phyloP scores from a whole-genome alignment of 768 basidiomycete genomes.

The Kwoniella mangroviensis region DNA sequence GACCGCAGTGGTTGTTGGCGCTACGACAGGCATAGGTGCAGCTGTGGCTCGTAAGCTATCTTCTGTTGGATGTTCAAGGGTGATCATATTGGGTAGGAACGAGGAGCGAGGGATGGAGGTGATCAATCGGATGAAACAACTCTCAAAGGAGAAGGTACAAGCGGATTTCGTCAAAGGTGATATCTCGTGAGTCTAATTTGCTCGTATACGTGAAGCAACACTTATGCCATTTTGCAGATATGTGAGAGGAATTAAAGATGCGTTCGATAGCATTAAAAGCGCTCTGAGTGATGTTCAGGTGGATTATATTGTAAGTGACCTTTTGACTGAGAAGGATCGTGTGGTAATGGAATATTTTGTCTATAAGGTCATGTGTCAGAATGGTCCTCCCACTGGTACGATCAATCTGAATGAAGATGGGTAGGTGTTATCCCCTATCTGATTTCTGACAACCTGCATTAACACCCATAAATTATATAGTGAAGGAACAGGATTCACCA shows the following conservation, averaged over 20 bases:
- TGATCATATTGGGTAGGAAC: slow-evolving; percentile 21
- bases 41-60: slow-evolving; percentile 18
- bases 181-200: background rate
- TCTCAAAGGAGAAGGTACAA: background rate
- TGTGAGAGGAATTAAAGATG: slow-evolving; percentile 23
- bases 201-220: background rate
- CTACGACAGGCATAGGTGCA: slow-evolving; percentile 23
- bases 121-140: background rate
- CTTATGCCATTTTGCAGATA: background rate
- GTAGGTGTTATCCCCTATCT: slow-evolving; percentile 15
- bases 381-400: slow-evolving; percentile 19
- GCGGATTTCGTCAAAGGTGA: slow-evolving; percentile 13
- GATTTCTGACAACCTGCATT: background rate
- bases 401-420: slow-evolving; percentile 26
- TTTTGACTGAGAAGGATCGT: background rate
- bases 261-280: slow-evolving; percentile 10
- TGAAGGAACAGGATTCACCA: slow-evolving; percentile 22
- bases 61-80: slow-evolving; percentile 16
- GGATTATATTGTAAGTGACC: slow-evolving; percentile 30
- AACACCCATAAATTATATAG: slow-evolving; percentile 2
- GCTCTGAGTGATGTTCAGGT: slow-evolving; percentile 12
- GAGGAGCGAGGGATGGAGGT: background rate
- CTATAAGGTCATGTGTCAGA: slow-evolving; percentile 27
- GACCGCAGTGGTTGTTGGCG: slow-evolving; percentile 20
- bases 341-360: background rate